Evolutionary conservation across 2,329 filamentous ascomycete genomes (phyloP).

Genomic region (Venturia nashicola): DNA sequence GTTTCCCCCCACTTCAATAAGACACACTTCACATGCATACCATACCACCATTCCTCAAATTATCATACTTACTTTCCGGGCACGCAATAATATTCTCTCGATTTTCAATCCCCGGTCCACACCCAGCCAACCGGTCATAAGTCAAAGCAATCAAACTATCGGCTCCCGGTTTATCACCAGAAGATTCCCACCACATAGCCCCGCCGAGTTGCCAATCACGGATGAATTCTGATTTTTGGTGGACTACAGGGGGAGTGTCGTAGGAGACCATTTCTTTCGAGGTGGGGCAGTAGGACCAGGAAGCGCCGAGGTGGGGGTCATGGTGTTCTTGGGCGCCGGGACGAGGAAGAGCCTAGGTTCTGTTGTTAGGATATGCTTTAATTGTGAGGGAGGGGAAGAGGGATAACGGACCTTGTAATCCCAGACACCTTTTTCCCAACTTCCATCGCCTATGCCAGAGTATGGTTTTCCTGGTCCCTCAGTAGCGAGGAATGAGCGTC

Average conservation of each 20-base stretch:
- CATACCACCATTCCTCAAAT: conserved; percentile 30
- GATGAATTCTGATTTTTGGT: conserved; percentile 61
- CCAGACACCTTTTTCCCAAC: conserved; percentile 74
- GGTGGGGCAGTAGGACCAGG: conserved; percentile 61
- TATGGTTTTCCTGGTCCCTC: conserved; percentile 59
- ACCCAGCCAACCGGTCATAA: conserved; percentile 21
- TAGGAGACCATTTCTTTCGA: conserved; percentile 64
- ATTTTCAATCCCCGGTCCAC: conserved; percentile 31
- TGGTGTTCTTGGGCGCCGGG: conserved; percentile 50
- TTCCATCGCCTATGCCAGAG: conserved; percentile 62
- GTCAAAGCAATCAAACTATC: conserved; percentile 46
- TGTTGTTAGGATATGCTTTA: not conserved
- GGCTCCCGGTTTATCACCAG: conserved; percentile 54
- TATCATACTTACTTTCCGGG: conserved; percentile 42
- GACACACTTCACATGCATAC: no score
- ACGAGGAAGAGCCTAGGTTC: conserved; percentile 49
- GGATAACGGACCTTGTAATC: conserved; percentile 58
- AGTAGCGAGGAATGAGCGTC: conserved; percentile 71
- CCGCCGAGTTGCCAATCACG: conserved; percentile 58
- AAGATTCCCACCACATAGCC: conserved; percentile 96
- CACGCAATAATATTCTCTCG: conserved; percentile 37
- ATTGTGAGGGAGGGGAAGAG: not conserved
- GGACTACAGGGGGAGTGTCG: conserved; percentile 53
- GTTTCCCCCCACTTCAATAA: no score
- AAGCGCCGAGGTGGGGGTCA: conserved; percentile 55